Conservation (phyloP, 805 yeast species). For the Starmera pachycereana region DNA sequence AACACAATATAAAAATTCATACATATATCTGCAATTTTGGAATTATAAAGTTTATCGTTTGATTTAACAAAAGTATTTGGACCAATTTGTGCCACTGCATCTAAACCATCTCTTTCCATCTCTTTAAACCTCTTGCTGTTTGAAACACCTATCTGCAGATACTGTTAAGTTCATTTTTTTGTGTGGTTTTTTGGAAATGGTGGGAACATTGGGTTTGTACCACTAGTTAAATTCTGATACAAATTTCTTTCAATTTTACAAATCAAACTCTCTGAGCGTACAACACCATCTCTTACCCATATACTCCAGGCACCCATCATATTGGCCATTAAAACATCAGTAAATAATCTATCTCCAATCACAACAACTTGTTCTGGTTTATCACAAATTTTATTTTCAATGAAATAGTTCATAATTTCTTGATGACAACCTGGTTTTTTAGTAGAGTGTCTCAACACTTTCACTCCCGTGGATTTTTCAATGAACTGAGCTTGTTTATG, state of each 20-base stretch:
- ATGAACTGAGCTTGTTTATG: conserved; percentile 50
- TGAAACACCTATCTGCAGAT: no score
- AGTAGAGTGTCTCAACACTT: conserved; percentile 58
- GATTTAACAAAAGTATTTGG: conserved; percentile 3
- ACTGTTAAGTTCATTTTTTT: no score
- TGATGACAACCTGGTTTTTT: conserved; percentile 75
- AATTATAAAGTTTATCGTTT: not conserved
- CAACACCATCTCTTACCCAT: conserved; percentile 79
- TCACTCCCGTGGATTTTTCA: conserved; percentile 56
- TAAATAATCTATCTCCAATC: conserved; percentile 84
- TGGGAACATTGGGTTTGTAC: conserved; percentile 1
- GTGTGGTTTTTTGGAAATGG: conserved; percentile 1
- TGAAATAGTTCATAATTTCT: conserved; percentile 57
- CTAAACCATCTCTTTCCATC: not conserved
- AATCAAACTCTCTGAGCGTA: conserved; percentile 36
- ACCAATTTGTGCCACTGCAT: not conserved
- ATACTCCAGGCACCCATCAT: conserved; percentile 80
- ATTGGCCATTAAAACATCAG: conserved; percentile 91
- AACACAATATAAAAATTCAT: not conserved
- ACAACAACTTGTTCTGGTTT: conserved; percentile 62
- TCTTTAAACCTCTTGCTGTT: not conserved
- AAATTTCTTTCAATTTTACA: conserved; percentile 41
- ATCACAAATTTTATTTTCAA: conserved; percentile 28
- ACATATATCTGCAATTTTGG: not conserved
- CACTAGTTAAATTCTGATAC: conserved; percentile 5